Evolutionary conservation across 352 stramenopile species (phyloP), one percentile per base, ranked within the genome.

Genomic region (Phytophthora foliorum): DNA sequence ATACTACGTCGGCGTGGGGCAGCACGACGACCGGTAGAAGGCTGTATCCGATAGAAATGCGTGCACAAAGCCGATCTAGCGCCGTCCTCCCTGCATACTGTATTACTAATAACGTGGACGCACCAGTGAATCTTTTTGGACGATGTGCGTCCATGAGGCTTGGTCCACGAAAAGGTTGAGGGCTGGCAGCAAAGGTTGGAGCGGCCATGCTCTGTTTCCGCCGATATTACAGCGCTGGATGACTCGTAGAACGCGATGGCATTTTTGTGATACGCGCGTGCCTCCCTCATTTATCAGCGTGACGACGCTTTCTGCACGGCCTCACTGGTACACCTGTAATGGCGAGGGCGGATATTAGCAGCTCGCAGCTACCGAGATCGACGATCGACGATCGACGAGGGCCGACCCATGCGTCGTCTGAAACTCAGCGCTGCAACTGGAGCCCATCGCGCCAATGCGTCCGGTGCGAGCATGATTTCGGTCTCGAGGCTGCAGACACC

Each of bases 361-460:
- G 42, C 29, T n/a, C 19, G n/a, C 27, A 46, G 42, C 42, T 38
- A 63, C 55, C 38, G 42, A 36, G 36, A 39, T 52, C 19, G 29
- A 44, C 8, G 36, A 39, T 52, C 19, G 29, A 44, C 8, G 41
- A 62, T 39, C 31, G 14, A 44, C 41, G 41, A 63, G 29, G 21
- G n/a, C 39, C 27, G 39, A 49, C 17, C 21, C 13, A 25, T 54
- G 53, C 16, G 44, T 51, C 16, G 57, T 24, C 27, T 17, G 19
- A 25, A 58, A 58, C 50, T 66, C 46, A 66, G 38, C 49, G 29
- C 24, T 44, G 21, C 36, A 25, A 42, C 29, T 67, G 17, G 16
- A 17, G 13, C n/a, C 4, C 11, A 14, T 9, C 11, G 24, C 14
- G 39, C 17, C 19, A 39, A 27, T 45, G 25, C 17, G 31, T 34